Evolutionary conservation across 108 stramenopile genomes (phyloP).

Genomic region (Pseudonitzschia multiseries): DNA sequence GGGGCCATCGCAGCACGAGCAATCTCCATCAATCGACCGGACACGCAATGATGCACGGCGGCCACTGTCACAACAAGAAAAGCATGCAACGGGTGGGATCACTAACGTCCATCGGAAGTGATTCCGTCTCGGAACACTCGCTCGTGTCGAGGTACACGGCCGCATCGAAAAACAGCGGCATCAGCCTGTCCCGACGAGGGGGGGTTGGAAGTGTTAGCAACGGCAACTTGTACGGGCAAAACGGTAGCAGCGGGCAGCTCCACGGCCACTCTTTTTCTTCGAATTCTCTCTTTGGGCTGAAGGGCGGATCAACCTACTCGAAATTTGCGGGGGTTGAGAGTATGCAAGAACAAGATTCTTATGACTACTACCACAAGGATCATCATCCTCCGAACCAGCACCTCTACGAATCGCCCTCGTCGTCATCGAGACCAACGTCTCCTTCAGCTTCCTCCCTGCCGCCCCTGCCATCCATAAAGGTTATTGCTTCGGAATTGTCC

Average conservation of each 20-base stretch:
- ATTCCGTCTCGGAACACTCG: constrained; percentile 11
- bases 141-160: constrained; percentile 10
- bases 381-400: not conserved
- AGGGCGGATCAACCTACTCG: constrained; percentile 4
- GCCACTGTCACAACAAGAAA: not conserved
- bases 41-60: too few relatives aligned
- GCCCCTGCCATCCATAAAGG: constrained; percentile 9
- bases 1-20: constrained; percentile 7
- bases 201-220: not conserved
- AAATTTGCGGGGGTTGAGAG: not conserved
- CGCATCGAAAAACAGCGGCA: not conserved
- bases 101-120: not conserved
- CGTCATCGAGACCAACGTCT: not conserved
- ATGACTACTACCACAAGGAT: not conserved
- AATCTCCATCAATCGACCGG: not conserved
- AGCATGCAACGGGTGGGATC: not conserved
- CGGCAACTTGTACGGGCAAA: not conserved
- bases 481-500: constrained; percentile 4
- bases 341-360: not conserved
- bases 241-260: not conserved
- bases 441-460: constrained; percentile 3
- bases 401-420: not conserved
- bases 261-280: constrained; percentile 1
- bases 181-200: not conserved
- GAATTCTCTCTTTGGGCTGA: constrained; percentile 9